These are phyloP conservation scores for Spathaspora girioi DNA, from an alignment of 805 yeast species.

Conservation along the genomic window DNA sequence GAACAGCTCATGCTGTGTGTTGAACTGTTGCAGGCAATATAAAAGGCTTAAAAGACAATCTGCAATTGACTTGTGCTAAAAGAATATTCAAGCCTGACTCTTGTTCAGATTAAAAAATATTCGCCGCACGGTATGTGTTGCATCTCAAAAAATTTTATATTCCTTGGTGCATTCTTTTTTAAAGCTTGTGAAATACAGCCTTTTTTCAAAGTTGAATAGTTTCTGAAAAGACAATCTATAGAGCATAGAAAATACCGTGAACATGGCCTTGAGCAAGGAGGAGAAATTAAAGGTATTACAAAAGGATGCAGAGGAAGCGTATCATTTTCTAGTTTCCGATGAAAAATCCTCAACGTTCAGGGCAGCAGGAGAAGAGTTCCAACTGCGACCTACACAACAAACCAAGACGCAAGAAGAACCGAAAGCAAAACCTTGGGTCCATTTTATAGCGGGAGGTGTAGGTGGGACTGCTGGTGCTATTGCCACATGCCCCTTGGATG, in stretches of 20 bases:
- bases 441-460: conserved; percentile 85
- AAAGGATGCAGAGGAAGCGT: conserved; percentile 55
- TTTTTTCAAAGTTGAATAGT: not conserved
- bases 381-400: not conserved
- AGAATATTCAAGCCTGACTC: too few relatives aligned
- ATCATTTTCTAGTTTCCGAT: conserved; percentile 65
- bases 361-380: conserved; percentile 26
- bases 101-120: too few relatives aligned
- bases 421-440: conserved; percentile 50
- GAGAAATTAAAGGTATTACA: conserved; percentile 26
- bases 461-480: conserved; percentile 99
- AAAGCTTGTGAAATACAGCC: not conserved
- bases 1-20: too few relatives aligned
- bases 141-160: not conserved
- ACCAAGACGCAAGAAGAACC: conserved; percentile 1
- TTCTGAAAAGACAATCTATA: too few relatives aligned
- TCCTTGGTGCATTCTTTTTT: not conserved
- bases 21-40: too few relatives aligned
- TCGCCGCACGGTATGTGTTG: not conserved
- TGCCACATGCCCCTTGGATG: conserved; percentile 91
- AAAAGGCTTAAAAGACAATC: too few relatives aligned
- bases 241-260: not conserved
- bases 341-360: conserved; percentile 60
- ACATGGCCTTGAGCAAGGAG: conserved; percentile 1
- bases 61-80: too few relatives aligned